These are phyloP conservation scores for Ophiostoma ulmi DNA, from an alignment of 2,329 filamentous ascomycete genomes.

Conservation along the genomic window DNA sequence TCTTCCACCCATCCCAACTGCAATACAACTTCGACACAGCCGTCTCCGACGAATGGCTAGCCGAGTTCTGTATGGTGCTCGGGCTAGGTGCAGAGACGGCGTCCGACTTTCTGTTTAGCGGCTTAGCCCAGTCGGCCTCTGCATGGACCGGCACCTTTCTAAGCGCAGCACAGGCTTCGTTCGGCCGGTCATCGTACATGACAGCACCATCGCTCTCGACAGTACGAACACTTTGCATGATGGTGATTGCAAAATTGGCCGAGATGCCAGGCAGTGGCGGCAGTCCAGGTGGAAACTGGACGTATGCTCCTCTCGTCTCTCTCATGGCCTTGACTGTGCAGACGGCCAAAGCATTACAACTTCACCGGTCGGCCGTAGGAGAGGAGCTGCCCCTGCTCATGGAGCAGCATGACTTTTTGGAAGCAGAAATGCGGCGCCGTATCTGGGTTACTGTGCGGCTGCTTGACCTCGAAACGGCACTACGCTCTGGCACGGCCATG, in stretches of 20 bases:
- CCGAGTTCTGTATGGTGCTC: constrained; percentile 31
- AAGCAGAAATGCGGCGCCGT: constrained; percentile 29
- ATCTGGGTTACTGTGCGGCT: constrained; percentile 31
- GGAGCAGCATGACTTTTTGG: constrained; percentile 17
- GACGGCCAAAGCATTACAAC: constrained; percentile 29
- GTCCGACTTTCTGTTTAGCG: constrained; percentile 23
- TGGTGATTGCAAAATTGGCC: constrained; percentile 28
- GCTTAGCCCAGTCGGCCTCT: constrained; percentile 26
- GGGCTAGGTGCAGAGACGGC: constrained; percentile 29
- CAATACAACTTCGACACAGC: constrained; percentile 26
- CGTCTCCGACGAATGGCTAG: constrained; percentile 29
- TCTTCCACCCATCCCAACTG: constrained; percentile 29
- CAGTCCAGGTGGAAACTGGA: not conserved
- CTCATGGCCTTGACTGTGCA: constrained; percentile 29
- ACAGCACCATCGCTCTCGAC: constrained; percentile 28
- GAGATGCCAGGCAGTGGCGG: constrained; percentile 28
- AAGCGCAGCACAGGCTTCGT: constrained; percentile 29
- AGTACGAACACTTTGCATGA: constrained; percentile 31
- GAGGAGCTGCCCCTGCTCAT: not conserved
- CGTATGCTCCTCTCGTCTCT: constrained; percentile 25
- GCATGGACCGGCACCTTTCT: constrained; percentile 30
- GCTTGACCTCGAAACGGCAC: constrained; percentile 31
- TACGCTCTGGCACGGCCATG: constrained; percentile 29
- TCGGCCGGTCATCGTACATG: constrained; percentile 28
- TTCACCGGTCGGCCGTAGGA: constrained; percentile 27